Conservation (phyloP, 495 filamentous ascomycete genomes). For the Penicillium herquei region DNA sequence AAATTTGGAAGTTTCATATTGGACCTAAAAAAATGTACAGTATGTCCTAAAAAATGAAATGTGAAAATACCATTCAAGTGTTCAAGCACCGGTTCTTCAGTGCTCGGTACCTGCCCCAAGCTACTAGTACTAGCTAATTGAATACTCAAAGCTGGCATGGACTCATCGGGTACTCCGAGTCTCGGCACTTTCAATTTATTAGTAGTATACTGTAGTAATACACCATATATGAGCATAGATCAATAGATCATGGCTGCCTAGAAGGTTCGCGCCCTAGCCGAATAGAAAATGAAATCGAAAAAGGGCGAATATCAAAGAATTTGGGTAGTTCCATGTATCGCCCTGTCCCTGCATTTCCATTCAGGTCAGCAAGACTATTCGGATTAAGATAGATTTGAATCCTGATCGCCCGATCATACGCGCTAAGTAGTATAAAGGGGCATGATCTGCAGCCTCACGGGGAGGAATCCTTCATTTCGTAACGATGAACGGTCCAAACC, state of each 20-base stretch:
- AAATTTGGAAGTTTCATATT: neutral
- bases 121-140: too few species aligned
- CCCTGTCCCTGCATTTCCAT: neutral
- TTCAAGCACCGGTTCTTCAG: too few species aligned
- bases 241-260: too few species aligned
- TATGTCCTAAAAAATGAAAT: neutral
- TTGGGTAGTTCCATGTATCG: neutral
- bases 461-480: neutral
- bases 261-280: too few species aligned
- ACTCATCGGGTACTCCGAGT: neutral
- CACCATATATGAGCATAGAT: too few species aligned
- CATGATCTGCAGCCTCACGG: neutral
- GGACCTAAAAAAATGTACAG: neutral
- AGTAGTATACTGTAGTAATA: too few species aligned
- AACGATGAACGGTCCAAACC: neutral
- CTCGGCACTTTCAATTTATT: too few species aligned
- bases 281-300: neutral
- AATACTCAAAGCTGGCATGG: neutral
- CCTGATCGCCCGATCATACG: neutral
- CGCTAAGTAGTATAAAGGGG: neutral
- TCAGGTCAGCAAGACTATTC: neutral
- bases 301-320: neutral
- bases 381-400: neutral
- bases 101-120: too few species aligned
- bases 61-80: too few species aligned